Evolutionary conservation across 1,139 yeast species (phyloP).

Genomic region (Candida gigantensis): DNA sequence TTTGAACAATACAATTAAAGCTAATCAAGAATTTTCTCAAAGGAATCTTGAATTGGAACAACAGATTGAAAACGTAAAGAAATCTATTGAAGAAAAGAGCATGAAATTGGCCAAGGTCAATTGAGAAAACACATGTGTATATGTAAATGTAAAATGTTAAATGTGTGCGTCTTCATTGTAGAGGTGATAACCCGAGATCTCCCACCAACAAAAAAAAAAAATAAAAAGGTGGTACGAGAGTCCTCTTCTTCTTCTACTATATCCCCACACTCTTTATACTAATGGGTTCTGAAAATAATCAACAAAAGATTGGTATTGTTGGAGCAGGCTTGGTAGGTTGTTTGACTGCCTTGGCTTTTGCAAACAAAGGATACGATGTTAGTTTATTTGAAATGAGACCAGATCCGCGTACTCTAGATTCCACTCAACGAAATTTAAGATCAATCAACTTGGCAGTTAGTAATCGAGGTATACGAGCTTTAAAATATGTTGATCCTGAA

Average conservation of each 20-base stretch:
- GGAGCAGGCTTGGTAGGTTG: slow-evolving; percentile 94
- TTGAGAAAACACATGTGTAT: background rate
- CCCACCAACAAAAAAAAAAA: background rate
- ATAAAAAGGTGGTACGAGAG: background rate
- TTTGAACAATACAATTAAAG: slow-evolving; percentile 45
- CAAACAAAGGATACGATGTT: slow-evolving; percentile 72
- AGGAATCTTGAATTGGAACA: slow-evolving; percentile 39
- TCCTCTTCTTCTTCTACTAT: slow-evolving; percentile 1
- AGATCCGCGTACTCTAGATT: slow-evolving; percentile 34
- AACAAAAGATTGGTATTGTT: slow-evolving; percentile 46
- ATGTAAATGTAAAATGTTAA: too few relatives aligned
- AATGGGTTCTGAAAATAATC: slow-evolving; percentile 5
- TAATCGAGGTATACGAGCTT: slow-evolving; percentile 74
- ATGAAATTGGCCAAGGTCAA: slow-evolving; percentile 19
- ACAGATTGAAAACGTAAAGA: slow-evolving; percentile 29
- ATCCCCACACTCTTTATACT: background rate
- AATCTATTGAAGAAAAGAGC: slow-evolving; percentile 21
- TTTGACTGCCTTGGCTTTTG: slow-evolving; percentile 78
- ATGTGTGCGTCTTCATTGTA: too few relatives aligned
- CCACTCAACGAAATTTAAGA: slow-evolving; percentile 40
- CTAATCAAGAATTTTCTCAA: slow-evolving; percentile 42
- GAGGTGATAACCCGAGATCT: too few relatives aligned
- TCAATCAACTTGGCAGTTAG: slow-evolving; percentile 89
- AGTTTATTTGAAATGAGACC: slow-evolving; percentile 62
- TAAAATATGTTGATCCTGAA: slow-evolving; percentile 58